Evolutionary conservation across 371 early-diverging fungal species (phyloP).

Genomic region (Zopfochytrium polystomum): DNA sequence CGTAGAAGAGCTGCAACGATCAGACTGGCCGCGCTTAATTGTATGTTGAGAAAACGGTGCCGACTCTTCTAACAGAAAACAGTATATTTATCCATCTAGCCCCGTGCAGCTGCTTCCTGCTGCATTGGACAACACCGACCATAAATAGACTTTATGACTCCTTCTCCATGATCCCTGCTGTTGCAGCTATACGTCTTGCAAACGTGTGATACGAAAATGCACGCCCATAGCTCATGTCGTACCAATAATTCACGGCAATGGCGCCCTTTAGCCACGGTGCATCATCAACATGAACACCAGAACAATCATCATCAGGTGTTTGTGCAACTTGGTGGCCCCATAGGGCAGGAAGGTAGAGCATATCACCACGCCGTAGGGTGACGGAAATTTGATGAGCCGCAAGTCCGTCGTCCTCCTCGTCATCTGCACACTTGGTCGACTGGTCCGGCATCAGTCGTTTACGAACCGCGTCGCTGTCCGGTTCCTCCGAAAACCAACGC

Average conservation of each 20-base stretch:
- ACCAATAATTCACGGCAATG: slow-evolving; percentile 82
- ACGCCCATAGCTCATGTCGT: slow-evolving; percentile 64
- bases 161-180: slow-evolving; percentile 4
- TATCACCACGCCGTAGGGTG: slow-evolving; percentile 62
- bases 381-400: slow-evolving; percentile 50
- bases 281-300: slow-evolving; percentile 43
- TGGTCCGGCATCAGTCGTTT: slow-evolving; percentile 11
- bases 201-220: slow-evolving; percentile 10
- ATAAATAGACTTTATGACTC: no score
- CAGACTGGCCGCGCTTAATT: no score
- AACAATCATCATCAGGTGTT: neutral
- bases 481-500: slow-evolving; percentile 68
- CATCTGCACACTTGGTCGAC: slow-evolving; percentile 51
- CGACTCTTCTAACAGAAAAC: no score
- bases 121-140: no score
- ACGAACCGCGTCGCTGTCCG: slow-evolving; percentile 34
- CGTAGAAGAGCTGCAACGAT: no score
- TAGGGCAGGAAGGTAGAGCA: slow-evolving; percentile 75
- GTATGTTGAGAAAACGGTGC: no score
- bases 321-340: slow-evolving; percentile 80
- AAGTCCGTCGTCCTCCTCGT: slow-evolving; percentile 39
- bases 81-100: no score
- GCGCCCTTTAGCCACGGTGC: slow-evolving; percentile 30
- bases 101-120: no score
- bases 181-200: neutral